Base-by-base conservation (phyloP, 257 asterid species). In the Echium plantagineum region DNA sequence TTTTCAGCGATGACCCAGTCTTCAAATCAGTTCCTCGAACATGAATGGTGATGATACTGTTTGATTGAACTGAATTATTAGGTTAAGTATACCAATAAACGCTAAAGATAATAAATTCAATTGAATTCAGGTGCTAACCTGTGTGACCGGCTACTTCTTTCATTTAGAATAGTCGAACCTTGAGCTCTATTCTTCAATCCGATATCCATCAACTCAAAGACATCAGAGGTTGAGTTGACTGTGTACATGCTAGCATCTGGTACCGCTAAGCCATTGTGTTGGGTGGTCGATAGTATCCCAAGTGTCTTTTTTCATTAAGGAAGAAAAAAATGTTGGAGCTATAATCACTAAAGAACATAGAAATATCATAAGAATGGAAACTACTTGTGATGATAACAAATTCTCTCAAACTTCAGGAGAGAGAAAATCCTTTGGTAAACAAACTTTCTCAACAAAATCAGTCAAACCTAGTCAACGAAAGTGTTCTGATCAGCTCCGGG, bases 131-230 rank as follows among this genome's bases (percentile, higher is more conserved):
- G 20, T 35, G 20, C 1, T 54, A 69, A 87, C 98, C 96, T 85
- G 87, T 93, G 99, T 22, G 99, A 93, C 76, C 99, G 76, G 61
- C 99, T 93, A 57, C 99, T 93, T 78, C 99, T 77, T 66, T 89
- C 95, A 55, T 93, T 93, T 68, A 93, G 28, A 57, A 96, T 87
- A 15, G 99, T 93, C 62, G 96, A 71, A 65, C 97, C 66, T 80
- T 75, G 81, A 24, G 99, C 96, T 75, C 99, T 75, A 73, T 93
- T 93, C 69, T 79, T 82, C 31, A 86, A 71, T 64, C 99, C 99
- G n/a, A 48, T 67, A 58, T 79, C 82, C 97, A 89, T 93, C 55
- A 93, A 75, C 60, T 83, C 77, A 73, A 93, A 48, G 4, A 93
- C 99, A 63, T 84, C 89, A 31, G 79, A 22, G 17, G 97, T 68